These are phyloP conservation scores for Penicillium cosmopolitanum DNA, from an alignment of 495 filamentous ascomycete species.

Conservation along the genomic window DNA sequence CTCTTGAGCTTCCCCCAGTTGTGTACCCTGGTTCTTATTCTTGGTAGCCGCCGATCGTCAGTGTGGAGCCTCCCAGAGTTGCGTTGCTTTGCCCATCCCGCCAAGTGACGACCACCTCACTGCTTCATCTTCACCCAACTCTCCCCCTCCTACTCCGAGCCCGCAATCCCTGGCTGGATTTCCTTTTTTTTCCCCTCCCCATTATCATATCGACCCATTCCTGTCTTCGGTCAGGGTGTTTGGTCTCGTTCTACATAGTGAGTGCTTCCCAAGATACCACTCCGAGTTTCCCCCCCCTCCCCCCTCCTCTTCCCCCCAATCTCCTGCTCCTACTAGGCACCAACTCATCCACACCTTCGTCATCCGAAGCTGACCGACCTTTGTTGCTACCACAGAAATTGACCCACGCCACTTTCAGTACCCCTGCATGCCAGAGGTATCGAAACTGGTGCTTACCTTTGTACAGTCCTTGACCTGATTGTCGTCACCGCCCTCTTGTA, in stretches of 20 bases:
- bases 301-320: conserved; percentile 22
- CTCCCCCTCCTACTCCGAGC: conserved; percentile 16
- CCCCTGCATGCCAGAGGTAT: conserved; percentile 25
- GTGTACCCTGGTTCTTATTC: conserved; percentile 24
- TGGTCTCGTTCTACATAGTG: conserved; percentile 15
- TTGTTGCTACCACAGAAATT: conserved; percentile 10
- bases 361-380: conserved; percentile 27
- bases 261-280: conserved; percentile 18
- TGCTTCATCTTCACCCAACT: conserved; percentile 24
- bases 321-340: conserved; percentile 33
- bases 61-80: conserved; percentile 33
- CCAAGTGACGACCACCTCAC: conserved; percentile 41
- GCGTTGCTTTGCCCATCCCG: conserved; percentile 32
- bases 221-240: conserved; percentile 14
- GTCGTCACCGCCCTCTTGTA: conserved; percentile 22
- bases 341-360: conserved; percentile 23
- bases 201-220: conserved; percentile 9
- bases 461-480: conserved; percentile 25
- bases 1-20: background rate
- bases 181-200: conserved; percentile 18
- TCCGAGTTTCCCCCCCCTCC: background rate
- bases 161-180: conserved; percentile 13
- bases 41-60: conserved; percentile 49
- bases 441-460: conserved; percentile 21
- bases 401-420: conserved; percentile 8